Conservation (phyloP, 495 filamentous ascomycete genomes). For the Aspergillus hancockii region DNA sequence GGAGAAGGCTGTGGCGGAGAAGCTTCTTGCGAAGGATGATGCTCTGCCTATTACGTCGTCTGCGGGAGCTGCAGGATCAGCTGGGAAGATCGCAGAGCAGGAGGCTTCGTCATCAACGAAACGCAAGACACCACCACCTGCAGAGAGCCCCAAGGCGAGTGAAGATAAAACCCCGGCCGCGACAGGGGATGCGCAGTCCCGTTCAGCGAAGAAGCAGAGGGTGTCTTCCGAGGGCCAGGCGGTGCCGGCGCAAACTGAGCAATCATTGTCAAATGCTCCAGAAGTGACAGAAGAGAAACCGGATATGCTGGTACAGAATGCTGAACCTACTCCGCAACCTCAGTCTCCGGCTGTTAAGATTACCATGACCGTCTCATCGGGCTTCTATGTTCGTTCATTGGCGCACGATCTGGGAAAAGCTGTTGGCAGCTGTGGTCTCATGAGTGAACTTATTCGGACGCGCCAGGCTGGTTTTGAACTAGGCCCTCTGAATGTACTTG, state of each 20-base stretch:
- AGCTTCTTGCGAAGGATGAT: slow-evolving; percentile 55
- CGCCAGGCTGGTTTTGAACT: slow-evolving; percentile 80
- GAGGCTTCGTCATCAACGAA: slow-evolving; percentile 23
- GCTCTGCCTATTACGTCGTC: slow-evolving; percentile 22
- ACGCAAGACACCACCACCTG: slow-evolving; percentile 36
- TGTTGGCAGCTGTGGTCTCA: slow-evolving; percentile 76
- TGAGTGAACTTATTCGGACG: slow-evolving; percentile 80
- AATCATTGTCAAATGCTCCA: slow-evolving; percentile 6
- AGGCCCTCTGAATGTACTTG: slow-evolving; percentile 64
- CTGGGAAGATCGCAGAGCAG: slow-evolving; percentile 13
- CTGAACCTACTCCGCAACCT: slow-evolving; percentile 12
- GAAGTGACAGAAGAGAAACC: slow-evolving; percentile 22
- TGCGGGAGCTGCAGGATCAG: slow-evolving; percentile 17
- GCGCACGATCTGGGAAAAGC: slow-evolving; percentile 89
- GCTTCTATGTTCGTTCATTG: slow-evolving; percentile 95
- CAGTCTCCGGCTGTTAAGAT: slow-evolving; percentile 73
- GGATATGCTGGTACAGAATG: slow-evolving; percentile 19
- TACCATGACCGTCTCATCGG: slow-evolving; percentile 89
- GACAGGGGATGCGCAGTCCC: neutral
- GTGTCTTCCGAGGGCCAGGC: slow-evolving; percentile 27
- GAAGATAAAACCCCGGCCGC: slow-evolving; percentile 18
- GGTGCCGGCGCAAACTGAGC: slow-evolving; percentile 11
- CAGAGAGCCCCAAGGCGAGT: slow-evolving; percentile 26
- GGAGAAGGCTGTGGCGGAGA: slow-evolving; percentile 72
- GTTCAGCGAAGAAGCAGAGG: slow-evolving; percentile 38